These are phyloP conservation scores for Cryptococcus wingfieldii DNA, from an alignment of 1,284 basidiomycete genomes.

Conservation along the genomic window DNA sequence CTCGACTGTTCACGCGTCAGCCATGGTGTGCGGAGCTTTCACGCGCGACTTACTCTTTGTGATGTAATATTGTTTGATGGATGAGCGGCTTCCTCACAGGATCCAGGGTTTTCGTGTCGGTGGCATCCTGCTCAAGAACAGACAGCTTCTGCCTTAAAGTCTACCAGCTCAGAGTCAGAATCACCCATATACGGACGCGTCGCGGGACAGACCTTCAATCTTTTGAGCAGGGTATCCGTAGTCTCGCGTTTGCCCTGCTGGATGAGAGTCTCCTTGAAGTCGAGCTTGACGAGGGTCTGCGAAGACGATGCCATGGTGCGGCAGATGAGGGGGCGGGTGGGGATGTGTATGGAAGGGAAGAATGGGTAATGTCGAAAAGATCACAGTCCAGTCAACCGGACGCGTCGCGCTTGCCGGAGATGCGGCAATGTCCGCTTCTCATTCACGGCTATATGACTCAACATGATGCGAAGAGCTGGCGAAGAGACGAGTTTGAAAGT, in stretches of 20 bases:
- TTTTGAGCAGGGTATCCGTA: conserved; percentile 69
- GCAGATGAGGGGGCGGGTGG: not conserved
- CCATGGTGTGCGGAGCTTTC: not conserved
- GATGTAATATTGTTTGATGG: conserved; percentile 71
- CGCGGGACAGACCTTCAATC: conserved; percentile 57
- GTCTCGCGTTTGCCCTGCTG: conserved; percentile 39
- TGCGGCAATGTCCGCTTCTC: not conserved
- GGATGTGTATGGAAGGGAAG: not conserved
- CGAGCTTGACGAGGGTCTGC: conserved; percentile 50
- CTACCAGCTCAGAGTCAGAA: conserved; percentile 20
- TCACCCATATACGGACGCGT: not conserved
- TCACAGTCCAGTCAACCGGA: not conserved
- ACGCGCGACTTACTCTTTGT: conserved; percentile 67
- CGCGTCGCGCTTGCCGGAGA: not conserved
- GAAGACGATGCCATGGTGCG: conserved; percentile 1
- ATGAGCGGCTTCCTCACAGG: conserved; percentile 74
- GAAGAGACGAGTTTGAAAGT: too few species aligned
- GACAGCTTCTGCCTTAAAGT: conserved; percentile 74
- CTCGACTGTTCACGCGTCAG: conserved; percentile 46
- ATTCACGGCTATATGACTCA: too few species aligned
- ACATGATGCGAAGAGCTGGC: too few species aligned
- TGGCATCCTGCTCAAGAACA: conserved; percentile 78
- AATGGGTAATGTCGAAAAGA: not conserved
- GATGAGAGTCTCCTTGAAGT: conserved; percentile 72
- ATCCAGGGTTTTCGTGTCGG: conserved; percentile 69